Evolutionary conservation across 164 flowering plant species (phyloP), one percentile per base, ranked within the genome.

Genomic region (Nymphaea thermarum): DNA sequence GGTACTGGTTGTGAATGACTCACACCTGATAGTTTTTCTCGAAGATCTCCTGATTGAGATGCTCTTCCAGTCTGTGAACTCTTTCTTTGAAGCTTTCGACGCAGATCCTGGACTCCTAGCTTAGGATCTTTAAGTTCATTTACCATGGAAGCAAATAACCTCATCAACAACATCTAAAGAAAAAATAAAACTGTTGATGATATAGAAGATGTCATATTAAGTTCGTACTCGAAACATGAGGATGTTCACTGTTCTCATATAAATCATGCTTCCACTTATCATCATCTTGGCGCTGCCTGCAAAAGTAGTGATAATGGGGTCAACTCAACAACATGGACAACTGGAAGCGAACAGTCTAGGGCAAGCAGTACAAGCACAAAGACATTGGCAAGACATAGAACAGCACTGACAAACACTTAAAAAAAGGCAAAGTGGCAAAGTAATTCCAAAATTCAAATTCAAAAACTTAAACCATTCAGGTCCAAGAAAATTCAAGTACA

Each of bases 221-320:
- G 77, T 61, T 65, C 85, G 70, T 89, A 89, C 97, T 81, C 78
- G 91, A 80, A 70, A 78, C 71, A 67, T 74, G 87, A 15, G 80
- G 81, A 71, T 70, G 81, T 43, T 71, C 71, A 7, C n/a, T 36
- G 42, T 77, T 77, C 2, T 85, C 79, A 66, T 71, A 89, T 64
- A 93, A 95, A 84, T 93, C 98, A 82, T 93, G 98, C 71, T 91
- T 86, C 98, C 98, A 93, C 77, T 86, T 93, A 79, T 88, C 94
- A 71, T 82, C 84, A 68, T 80, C 86, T 73, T 81, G 87, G 72
- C 97, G 85, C 74, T 79, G 91, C 81, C 96, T 92, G 86, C 75
- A 82, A 62, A 74, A 68, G 25, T 17, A 12, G 41, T 25, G 36
- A 0, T 25, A 25, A 25, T 25, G 36, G 36, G 1, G n/a, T n/a